phyloP scores from a whole-genome alignment of 352 stramenopile species.

The Globisporangium canariense region DNA sequence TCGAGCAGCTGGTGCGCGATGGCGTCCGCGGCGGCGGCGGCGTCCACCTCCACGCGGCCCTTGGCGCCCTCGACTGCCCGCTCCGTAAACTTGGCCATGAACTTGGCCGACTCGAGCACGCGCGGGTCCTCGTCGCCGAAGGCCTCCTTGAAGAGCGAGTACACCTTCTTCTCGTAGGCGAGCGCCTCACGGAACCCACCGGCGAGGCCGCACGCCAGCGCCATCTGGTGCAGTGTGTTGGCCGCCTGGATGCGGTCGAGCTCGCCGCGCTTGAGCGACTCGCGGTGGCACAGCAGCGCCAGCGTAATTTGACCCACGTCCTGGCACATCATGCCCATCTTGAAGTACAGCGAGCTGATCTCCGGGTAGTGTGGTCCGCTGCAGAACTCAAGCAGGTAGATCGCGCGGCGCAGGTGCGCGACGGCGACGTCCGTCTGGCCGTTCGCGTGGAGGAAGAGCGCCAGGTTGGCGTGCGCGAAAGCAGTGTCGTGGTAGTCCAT shows the following conservation, averaged over 20 bases:
- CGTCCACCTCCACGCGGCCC: conserved; percentile 72
- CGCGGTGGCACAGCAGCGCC: conserved; percentile 86
- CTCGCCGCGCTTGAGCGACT: conserved; percentile 83
- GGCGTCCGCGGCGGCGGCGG: conserved; percentile 67
- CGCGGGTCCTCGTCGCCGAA: conserved; percentile 80
- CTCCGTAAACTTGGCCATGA: conserved; percentile 85
- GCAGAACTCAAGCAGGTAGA: conserved; percentile 93
- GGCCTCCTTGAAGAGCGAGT: conserved; percentile 76
- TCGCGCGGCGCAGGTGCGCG: conserved; percentile 86
- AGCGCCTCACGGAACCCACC: conserved; percentile 85
- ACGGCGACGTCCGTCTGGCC: conserved; percentile 84
- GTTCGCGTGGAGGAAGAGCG: conserved; percentile 89
- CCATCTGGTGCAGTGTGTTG: conserved; percentile 88
- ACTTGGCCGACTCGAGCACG: conserved; percentile 78
- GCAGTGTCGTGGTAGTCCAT: conserved; percentile 93
- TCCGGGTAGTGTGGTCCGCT: conserved; percentile 88
- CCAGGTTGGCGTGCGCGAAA: conserved; percentile 89
- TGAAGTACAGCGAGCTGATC: conserved; percentile 90
- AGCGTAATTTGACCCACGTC: conserved; percentile 84
- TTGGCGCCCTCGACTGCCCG: conserved; percentile 86
- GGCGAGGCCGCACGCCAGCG: conserved; percentile 69
- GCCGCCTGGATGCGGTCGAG: conserved; percentile 84
- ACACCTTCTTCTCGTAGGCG: conserved; percentile 88
- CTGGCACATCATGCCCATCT: conserved; percentile 94
- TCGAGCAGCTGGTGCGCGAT: conserved; percentile 72